These are phyloP conservation scores for Kockovaella imperatae DNA, from an alignment of 768 basidiomycete species.

Conservation along the genomic window DNA sequence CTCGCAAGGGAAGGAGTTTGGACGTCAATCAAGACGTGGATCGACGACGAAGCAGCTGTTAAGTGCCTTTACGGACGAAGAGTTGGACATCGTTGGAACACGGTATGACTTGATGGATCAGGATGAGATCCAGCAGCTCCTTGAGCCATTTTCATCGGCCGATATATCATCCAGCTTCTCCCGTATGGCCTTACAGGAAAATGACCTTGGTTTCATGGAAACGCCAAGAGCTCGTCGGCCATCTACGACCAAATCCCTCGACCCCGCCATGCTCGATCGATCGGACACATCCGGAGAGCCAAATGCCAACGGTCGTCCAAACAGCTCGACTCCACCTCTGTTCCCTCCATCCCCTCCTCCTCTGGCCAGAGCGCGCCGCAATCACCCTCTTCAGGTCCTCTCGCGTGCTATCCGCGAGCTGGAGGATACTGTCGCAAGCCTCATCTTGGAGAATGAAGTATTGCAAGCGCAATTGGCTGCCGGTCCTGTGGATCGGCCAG, in stretches of 20 bases:
- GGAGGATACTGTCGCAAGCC: slow-evolving; percentile 14
- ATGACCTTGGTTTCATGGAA: not conserved
- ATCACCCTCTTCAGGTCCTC: slow-evolving; percentile 30
- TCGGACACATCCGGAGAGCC: slow-evolving; percentile 8
- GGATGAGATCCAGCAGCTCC: too few relatives aligned
- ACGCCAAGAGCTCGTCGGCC: not conserved
- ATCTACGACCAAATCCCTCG: not conserved
- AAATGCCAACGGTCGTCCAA: too few relatives aligned
- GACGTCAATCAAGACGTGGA: not conserved
- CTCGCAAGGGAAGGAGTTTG: too few relatives aligned
- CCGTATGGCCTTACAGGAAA: not conserved
- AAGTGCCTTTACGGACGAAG: slow-evolving; percentile 25
- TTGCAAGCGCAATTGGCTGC: slow-evolving; percentile 10
- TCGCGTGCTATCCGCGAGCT: slow-evolving; percentile 25
- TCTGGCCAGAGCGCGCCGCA: not conserved
- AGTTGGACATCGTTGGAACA: too few relatives aligned
- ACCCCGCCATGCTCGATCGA: not conserved
- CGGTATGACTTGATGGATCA: too few relatives aligned
- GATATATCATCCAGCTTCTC: not conserved
- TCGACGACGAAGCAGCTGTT: slow-evolving; percentile 25
- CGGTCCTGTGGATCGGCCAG: slow-evolving; percentile 10
- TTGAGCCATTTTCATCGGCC: not conserved
- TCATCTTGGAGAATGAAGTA: slow-evolving; percentile 27
- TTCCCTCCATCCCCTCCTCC: slow-evolving; percentile 33
- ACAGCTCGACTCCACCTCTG: too few relatives aligned